Evolutionary conservation across 805 yeast genomes (phyloP).

Genomic region (Pichia thaimueangensis): DNA sequence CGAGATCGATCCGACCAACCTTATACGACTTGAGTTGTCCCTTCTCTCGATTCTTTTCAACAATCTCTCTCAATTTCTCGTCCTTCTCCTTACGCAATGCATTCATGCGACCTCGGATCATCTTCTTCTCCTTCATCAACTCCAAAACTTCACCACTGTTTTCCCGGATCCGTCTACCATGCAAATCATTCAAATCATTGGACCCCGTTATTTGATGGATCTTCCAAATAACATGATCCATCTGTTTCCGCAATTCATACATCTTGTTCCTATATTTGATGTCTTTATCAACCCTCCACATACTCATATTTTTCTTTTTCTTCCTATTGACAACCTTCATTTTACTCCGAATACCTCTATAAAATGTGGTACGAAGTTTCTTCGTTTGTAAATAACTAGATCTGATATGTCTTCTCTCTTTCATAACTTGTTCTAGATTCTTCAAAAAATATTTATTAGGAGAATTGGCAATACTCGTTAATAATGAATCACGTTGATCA

Average conservation of each 20-base stretch:
- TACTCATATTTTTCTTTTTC: background rate
- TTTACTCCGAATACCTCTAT: slow-evolving; percentile 1
- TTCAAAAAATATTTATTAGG: slow-evolving; percentile 14
- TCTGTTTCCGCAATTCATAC: background rate
- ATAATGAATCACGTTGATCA: slow-evolving; percentile 11
- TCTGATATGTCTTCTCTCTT: slow-evolving; percentile 9
- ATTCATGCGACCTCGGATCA: slow-evolving; percentile 6
- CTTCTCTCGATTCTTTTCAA: background rate
- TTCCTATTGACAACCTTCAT: background rate
- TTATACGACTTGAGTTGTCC: background rate
- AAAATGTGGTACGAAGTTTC: slow-evolving; percentile 7
- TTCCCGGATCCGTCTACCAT: background rate
- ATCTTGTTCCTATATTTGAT: background rate
- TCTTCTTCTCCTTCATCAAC: background rate
- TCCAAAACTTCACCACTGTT: background rate
- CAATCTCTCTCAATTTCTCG: background rate
- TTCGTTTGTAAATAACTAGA: slow-evolving; percentile 7
- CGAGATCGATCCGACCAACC: slow-evolving; percentile 5
- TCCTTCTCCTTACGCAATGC: background rate
- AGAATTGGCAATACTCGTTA: slow-evolving; percentile 10
- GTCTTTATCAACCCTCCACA: slow-evolving; percentile 1
- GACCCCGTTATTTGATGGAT: background rate
- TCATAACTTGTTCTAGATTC: slow-evolving; percentile 9
- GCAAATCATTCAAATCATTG: background rate
- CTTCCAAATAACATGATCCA: background rate